These are phyloP conservation scores for Daldinia decipiens DNA, from an alignment of 495 filamentous ascomycete species.

Conservation along the genomic window DNA sequence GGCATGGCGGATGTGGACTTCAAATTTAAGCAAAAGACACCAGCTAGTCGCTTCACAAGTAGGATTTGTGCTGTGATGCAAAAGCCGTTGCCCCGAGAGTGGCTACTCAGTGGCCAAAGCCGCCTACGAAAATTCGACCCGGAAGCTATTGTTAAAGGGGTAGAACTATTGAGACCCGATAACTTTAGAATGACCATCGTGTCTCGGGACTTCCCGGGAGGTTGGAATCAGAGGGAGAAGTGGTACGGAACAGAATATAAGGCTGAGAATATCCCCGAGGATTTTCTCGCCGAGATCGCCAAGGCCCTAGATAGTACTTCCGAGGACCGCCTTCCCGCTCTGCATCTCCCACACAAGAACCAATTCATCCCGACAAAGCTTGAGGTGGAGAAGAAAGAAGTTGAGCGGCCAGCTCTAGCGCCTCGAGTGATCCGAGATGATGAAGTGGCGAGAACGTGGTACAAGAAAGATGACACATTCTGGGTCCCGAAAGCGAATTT, in stretches of 20 bases:
- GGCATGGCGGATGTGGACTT: constrained; percentile 92
- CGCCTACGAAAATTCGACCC: constrained; percentile 80
- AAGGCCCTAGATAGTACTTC: constrained; percentile 67
- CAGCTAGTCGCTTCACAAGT: constrained; percentile 87
- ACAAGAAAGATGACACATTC: constrained; percentile 98
- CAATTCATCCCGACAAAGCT: constrained; percentile 95
- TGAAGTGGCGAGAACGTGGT: constrained; percentile 86
- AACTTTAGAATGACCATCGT: constrained; percentile 88
- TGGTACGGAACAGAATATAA: constrained; percentile 99
- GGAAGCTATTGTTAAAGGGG: constrained; percentile 75
- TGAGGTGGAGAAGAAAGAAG: constrained; percentile 93
- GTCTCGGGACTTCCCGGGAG: constrained; percentile 81
- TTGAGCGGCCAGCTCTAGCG: constrained; percentile 73
- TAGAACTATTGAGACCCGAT: constrained; percentile 81
- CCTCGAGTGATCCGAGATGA: constrained; percentile 92
- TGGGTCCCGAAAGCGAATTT: constrained; percentile 97
- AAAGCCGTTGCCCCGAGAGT: constrained; percentile 82
- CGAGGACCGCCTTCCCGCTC: constrained; percentile 68
- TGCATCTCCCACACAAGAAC: constrained; percentile 93
- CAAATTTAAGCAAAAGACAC: constrained; percentile 91
- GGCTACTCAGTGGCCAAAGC: constrained; percentile 80
- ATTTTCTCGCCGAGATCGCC: constrained; percentile 75
- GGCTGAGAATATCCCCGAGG: constrained; percentile 79
- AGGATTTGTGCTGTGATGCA: constrained; percentile 87
- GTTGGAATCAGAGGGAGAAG: constrained; percentile 88